phyloP scores from a whole-genome alignment of 768 basidiomycete species.

The Clavulina sp. region DNA sequence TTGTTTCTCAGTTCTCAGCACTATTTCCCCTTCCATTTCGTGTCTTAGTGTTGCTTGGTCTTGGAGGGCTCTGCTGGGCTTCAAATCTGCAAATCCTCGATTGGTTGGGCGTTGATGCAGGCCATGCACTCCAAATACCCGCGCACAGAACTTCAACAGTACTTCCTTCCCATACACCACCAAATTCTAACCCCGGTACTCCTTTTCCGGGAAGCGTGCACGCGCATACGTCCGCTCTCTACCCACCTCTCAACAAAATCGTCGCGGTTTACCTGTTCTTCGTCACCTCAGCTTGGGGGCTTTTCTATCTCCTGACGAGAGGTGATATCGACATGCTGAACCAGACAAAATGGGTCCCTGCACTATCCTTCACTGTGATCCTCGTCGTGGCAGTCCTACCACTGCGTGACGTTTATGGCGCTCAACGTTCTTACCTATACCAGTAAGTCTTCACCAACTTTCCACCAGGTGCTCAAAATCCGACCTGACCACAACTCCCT shows the following conservation, averaged over 20 bases:
- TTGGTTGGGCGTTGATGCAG: conserved; percentile 53
- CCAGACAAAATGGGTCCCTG: conserved; percentile 57
- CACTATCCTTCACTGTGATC: conserved; percentile 41
- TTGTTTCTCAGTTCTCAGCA: neutral
- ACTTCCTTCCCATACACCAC: neutral
- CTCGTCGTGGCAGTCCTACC: conserved; percentile 47
- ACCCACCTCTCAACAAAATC: conserved; percentile 48
- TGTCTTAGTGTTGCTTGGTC: conserved; percentile 57
- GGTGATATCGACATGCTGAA: conserved; percentile 48
- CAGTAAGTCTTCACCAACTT: conserved; percentile 35
- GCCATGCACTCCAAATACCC: conserved; percentile 47
- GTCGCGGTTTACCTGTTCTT: conserved; percentile 42
- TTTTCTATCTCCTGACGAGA: conserved; percentile 43
- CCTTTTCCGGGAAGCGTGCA: conserved; percentile 17
- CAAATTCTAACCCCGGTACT: neutral
- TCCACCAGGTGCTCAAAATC: no score
- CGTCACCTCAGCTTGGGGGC: conserved; percentile 47
- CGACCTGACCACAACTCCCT: neutral
- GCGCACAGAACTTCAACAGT: conserved; percentile 3
- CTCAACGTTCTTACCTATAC: conserved; percentile 60
- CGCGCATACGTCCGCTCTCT: conserved; percentile 28
- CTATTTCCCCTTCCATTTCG: conserved; percentile 78
- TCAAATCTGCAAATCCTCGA: conserved; percentile 79
- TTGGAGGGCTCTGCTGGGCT: conserved; percentile 82
- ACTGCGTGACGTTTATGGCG: conserved; percentile 43